Evolutionary conservation across 805 yeast genomes (phyloP).

Genomic region (Schizosaccharomyces cryophilus): DNA sequence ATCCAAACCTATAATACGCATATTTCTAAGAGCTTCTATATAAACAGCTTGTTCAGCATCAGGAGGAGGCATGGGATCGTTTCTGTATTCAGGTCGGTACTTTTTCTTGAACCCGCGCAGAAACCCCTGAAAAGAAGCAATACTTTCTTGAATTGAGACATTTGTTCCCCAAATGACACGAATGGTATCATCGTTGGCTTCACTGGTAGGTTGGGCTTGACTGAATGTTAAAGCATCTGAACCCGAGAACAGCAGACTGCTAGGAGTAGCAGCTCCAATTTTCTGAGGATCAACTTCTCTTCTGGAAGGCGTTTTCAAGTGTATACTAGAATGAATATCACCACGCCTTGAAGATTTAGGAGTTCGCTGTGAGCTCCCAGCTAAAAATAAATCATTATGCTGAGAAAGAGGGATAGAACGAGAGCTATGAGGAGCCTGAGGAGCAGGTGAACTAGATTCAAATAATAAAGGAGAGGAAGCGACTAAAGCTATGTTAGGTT

Average conservation of each 20-base stretch:
- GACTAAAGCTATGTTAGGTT: slow-evolving; percentile 6
- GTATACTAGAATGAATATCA: slow-evolving; percentile 49
- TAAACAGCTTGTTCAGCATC: slow-evolving; percentile 56
- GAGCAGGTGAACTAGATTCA: slow-evolving; percentile 19
- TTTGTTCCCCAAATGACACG: slow-evolving; percentile 93
- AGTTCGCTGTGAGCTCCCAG: slow-evolving; percentile 6
- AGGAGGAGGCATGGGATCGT: slow-evolving; percentile 17
- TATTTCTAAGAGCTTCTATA: slow-evolving; percentile 41
- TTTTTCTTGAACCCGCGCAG: slow-evolving; percentile 61
- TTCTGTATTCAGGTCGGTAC: slow-evolving; percentile 25
- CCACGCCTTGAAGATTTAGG: slow-evolving; percentile 34
- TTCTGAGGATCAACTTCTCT: slow-evolving; percentile 4
- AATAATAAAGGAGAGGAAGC: slow-evolving; percentile 22
- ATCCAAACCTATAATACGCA: slow-evolving; percentile 57
- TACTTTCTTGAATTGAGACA: slow-evolving; percentile 73
- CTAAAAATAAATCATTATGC: slow-evolving; percentile 10
- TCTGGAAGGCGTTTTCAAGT: slow-evolving; percentile 28
- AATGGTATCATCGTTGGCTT: slow-evolving; percentile 5
- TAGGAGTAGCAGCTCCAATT: background rate
- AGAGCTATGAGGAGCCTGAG: slow-evolving; percentile 6
- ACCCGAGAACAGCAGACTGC: background rate
- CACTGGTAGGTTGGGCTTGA: slow-evolving; percentile 3
- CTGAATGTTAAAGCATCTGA: slow-evolving; percentile 5
- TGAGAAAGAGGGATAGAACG: slow-evolving; percentile 1
- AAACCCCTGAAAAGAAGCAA: slow-evolving; percentile 56